phyloP scores from a whole-genome alignment of 1,139 yeast genomes.

The Meyerozyma smithsonii region DNA sequence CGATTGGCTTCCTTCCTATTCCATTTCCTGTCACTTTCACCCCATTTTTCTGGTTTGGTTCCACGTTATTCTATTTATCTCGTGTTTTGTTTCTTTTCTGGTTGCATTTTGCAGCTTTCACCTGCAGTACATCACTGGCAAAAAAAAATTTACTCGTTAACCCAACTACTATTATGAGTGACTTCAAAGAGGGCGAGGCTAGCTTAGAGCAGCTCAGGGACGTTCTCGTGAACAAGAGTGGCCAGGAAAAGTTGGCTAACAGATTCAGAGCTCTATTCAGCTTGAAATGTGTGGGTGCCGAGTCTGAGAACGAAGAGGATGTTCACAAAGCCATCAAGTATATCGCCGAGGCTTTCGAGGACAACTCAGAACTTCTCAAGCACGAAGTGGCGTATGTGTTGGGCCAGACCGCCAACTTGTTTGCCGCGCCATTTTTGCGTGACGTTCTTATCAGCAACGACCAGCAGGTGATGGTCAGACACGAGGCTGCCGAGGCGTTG shows the following conservation, averaged over 20 bases:
- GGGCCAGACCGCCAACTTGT: constrained; percentile 86
- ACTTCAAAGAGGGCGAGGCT: not conserved
- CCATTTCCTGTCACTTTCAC: too few species aligned
- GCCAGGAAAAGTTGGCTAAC: constrained; percentile 70
- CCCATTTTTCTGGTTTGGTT: too few species aligned
- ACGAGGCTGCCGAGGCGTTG: constrained; percentile 98
- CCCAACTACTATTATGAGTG: not conserved
- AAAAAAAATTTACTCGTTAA: not conserved
- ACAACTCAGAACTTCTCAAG: constrained; percentile 86
- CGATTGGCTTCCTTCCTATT: too few species aligned
- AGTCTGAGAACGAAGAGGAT: constrained; percentile 46
- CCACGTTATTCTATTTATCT: too few species aligned
- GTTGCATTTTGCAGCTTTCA: not conserved
- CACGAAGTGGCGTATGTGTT: constrained; percentile 98
- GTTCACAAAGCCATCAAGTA: constrained; percentile 66
- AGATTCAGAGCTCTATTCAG: constrained; percentile 93
- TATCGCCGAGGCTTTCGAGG: constrained; percentile 77
- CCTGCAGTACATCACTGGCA: not conserved
- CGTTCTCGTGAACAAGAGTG: constrained; percentile 56
- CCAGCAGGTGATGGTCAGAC: constrained; percentile 96
- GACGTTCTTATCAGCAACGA: constrained; percentile 58
- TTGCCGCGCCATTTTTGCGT: constrained; percentile 72
- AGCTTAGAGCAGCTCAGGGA: constrained; percentile 64
- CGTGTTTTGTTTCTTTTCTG: not conserved
- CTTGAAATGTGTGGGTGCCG: constrained; percentile 78